Percentiles rank a stretch among this genome's conserved stretches.
phyloP scores from a whole-genome alignment of 1,284 basidiomycete genomes.

The Austroboletus olivaceoglutinosus region DNA sequence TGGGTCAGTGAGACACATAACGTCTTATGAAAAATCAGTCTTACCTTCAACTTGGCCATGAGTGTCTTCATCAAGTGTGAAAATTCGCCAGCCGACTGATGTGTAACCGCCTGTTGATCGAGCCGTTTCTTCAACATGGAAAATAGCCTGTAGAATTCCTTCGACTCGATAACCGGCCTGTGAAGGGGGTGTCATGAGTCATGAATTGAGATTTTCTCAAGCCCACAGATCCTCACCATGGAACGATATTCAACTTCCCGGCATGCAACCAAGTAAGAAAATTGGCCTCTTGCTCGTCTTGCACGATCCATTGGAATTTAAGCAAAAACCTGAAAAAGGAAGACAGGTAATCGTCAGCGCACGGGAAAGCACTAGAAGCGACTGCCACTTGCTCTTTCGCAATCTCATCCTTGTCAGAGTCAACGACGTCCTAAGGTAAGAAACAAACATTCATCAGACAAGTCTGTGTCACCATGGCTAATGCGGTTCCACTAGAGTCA shows the following conservation, averaged over 20 bases:
- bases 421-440: slow-evolving; percentile 51
- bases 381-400: slow-evolving; percentile 45
- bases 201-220: background rate
- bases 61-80: slow-evolving; percentile 57
- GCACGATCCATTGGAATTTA: slow-evolving; percentile 57
- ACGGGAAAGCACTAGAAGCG: background rate
- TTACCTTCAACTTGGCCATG: slow-evolving; percentile 66
- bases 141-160: slow-evolving; percentile 56
- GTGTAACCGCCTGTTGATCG: slow-evolving; percentile 48
- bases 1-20: background rate
- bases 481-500: slow-evolving; percentile 11
- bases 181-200: too few relatives aligned
- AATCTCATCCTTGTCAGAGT: slow-evolving; percentile 57
- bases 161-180: slow-evolving; percentile 62
- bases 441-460: background rate
- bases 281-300: slow-evolving; percentile 58
- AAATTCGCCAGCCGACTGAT: slow-evolving; percentile 52
- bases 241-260: slow-evolving; percentile 55
- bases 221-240: slow-evolving; percentile 34
- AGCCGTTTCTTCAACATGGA: slow-evolving; percentile 44
- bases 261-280: slow-evolving; percentile 58
- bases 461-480: background rate
- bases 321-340: slow-evolving; percentile 42
- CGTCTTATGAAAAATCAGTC: background rate
- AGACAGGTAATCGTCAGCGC: background rate